phyloP scores from a whole-genome alignment of 2,329 filamentous ascomycete genomes.

The Clathrospora elynae region DNA sequence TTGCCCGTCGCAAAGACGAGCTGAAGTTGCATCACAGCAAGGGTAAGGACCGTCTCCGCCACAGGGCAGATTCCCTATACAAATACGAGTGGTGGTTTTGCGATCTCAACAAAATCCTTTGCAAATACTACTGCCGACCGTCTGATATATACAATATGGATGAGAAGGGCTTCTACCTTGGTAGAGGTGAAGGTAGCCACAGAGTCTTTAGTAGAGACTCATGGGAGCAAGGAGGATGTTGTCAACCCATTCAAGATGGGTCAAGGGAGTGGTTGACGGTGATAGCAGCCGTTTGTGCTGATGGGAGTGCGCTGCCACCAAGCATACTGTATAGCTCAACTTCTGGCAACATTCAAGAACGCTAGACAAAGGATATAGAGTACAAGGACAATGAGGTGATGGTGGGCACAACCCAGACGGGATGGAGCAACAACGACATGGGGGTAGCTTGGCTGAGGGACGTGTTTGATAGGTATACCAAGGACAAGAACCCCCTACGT shows the following conservation, averaged over 20 bases:
- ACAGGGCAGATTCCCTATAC: constrained; percentile 1
- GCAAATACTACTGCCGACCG: too few species aligned
- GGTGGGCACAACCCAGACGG: too few species aligned
- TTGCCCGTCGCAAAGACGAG: neutral
- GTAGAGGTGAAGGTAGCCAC: too few species aligned
- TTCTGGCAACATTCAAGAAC: too few species aligned
- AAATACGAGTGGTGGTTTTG: neutral
- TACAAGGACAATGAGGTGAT: too few species aligned
- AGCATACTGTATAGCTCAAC: too few species aligned
- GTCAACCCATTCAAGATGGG: neutral
- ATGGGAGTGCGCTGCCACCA: neutral
- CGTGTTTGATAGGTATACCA: constrained; percentile 3
- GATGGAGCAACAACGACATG: too few species aligned
- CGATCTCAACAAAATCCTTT: too few species aligned
- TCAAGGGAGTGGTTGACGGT: neutral
- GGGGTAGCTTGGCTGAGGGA: neutral
- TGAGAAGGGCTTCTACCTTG: too few species aligned
- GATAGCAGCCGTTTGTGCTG: neutral
- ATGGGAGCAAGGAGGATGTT: neutral
- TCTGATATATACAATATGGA: too few species aligned
- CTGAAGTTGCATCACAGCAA: constrained; percentile 1
- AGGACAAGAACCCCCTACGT: constrained; percentile 1
- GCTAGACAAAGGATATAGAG: too few species aligned
- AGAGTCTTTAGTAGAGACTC: constrained; percentile 1
- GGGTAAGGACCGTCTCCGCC: neutral